Base-by-base conservation (phyloP, 2,329 filamentous ascomycete species). In the Fusarium denticulatum region DNA sequence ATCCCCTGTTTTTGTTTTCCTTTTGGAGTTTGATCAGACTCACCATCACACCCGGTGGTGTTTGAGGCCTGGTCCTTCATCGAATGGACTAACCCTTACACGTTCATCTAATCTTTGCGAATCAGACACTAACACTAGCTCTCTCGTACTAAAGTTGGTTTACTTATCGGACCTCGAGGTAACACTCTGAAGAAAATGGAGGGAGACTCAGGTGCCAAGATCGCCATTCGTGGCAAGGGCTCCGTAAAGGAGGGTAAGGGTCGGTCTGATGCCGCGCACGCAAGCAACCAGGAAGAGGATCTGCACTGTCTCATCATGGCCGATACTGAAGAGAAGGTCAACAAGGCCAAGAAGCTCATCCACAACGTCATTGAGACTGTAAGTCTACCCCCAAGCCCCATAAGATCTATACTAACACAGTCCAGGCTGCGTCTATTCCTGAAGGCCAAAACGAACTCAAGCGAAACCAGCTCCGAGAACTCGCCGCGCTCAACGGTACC, bases 131-230 rank as follows among this genome's bases (percentile, higher is more conserved):
- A 97, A 99, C 94, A 94, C 91, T 93, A 95, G 93, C 90, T 93
- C 88, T 91, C 86, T 88, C 88, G 85, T 84, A 90, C 89, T 93
- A 91, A 97, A 99, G 96, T 99, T 91, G 96, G 96, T 86, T 92
- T 99, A 90, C 95, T 99, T 85, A 99, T 99, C 91, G 96, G 96
- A 86, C 96, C 96, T 86, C 96, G 96, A 96, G 96, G 96, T 86
- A 99, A 99, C 84, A 99, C 96, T 78, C 87, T 99, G 82, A 99
- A 99, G 88, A 99, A 98, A 85, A 99, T 99, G 96, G 96, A 99
- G 84, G 91, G 92, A 81, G 95, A 99, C 86, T 99, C 96, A 64
- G 92, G 92, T 74, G 96, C 96, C 83, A 99, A 99, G 85, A 99
- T 99, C 87, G 96, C 96, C 78, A 99, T 99, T 82, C 96, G 96